Percentiles rank a stretch among this genome's conserved stretches.
These are phyloP conservation scores for Leccinum variicolor DNA, from an alignment of 768 basidiomycete genomes.

Conservation along the genomic window DNA sequence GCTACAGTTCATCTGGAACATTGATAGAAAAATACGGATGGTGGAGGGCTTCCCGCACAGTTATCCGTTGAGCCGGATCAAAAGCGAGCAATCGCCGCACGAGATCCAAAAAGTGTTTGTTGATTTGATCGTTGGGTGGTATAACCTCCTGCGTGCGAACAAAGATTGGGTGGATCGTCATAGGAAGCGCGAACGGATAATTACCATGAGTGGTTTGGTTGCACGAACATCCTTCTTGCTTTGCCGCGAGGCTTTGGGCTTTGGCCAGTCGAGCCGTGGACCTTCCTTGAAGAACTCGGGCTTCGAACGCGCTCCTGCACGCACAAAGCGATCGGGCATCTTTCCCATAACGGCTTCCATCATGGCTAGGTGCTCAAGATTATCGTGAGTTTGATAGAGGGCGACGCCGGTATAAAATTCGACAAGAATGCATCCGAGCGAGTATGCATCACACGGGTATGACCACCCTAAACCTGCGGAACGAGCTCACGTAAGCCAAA, in stretches of 20 bases:
- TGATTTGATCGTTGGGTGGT: constrained; percentile 67
- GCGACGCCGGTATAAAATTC: constrained; percentile 98
- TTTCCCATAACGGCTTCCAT: constrained; percentile 99
- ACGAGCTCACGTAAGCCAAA: constrained; percentile 9
- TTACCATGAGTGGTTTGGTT: constrained; percentile 73
- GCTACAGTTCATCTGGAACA: constrained; percentile 67
- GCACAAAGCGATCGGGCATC: constrained; percentile 86
- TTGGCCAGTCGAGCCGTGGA: constrained; percentile 87
- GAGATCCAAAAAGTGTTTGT: constrained; percentile 81
- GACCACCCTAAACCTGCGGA: constrained; percentile 92
- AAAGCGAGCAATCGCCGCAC: constrained; percentile 85
- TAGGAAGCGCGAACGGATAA: constrained; percentile 21
- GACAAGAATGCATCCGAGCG: constrained; percentile 96
- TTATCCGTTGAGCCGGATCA: constrained; percentile 85
- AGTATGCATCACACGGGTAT: constrained; percentile 97
- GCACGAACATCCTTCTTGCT: constrained; percentile 92
- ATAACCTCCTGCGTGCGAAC: constrained; percentile 68
- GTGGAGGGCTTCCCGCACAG: constrained; percentile 81
- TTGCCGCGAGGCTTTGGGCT: constrained; percentile 80
- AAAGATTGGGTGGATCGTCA: constrained; percentile 1
- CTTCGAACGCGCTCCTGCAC: constrained; percentile 72
- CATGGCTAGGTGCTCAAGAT: constrained; percentile 98
- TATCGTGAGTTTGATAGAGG: constrained; percentile 99
- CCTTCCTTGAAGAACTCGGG: constrained; percentile 93
- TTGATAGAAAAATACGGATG: constrained; percentile 81